A percentile compares a stretch with the other conserved stretches of the same genome.
Conservation (phyloP, 805 yeast species). For the Isabelozyma heimii region DNA sequence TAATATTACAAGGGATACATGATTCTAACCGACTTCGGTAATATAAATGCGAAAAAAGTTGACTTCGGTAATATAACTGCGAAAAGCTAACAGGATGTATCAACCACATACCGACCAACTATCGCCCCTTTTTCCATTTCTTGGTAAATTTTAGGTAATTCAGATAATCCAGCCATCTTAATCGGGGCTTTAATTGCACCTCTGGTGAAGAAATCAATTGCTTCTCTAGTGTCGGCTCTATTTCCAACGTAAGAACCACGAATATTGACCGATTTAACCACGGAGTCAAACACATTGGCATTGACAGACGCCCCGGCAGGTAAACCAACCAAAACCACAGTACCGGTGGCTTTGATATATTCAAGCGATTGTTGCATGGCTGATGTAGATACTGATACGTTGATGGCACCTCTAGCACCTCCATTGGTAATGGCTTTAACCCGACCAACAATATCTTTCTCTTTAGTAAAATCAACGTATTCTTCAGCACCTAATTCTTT, state of each 20-base stretch:
- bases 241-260: constrained; percentile 87
- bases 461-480: constrained; percentile 56
- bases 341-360: constrained; percentile 37
- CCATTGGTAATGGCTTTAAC: constrained; percentile 60
- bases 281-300: constrained; percentile 70
- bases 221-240: constrained; percentile 84
- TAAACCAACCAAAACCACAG: constrained; percentile 55
- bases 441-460: constrained; percentile 54
- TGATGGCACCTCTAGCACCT: constrained; percentile 75
- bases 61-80: neutral
- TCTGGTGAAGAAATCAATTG: constrained; percentile 68
- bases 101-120: constrained; percentile 87
- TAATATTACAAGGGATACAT: too few species aligned
- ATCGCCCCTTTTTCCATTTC: constrained; percentile 83
- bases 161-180: constrained; percentile 72
- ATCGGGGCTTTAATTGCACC: constrained; percentile 74
- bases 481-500: constrained; percentile 64
- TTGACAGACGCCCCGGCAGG: constrained; percentile 77
- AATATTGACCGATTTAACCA: constrained; percentile 67
- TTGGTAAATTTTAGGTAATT: constrained; percentile 64
- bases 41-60: neutral
- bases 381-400: constrained; percentile 69
- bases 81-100: constrained; percentile 52
- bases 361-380: constrained; percentile 63
- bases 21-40: too few species aligned